These are phyloP conservation scores for Agrocybe chaxingu DNA, from an alignment of 768 basidiomycete species.

Conservation along the genomic window DNA sequence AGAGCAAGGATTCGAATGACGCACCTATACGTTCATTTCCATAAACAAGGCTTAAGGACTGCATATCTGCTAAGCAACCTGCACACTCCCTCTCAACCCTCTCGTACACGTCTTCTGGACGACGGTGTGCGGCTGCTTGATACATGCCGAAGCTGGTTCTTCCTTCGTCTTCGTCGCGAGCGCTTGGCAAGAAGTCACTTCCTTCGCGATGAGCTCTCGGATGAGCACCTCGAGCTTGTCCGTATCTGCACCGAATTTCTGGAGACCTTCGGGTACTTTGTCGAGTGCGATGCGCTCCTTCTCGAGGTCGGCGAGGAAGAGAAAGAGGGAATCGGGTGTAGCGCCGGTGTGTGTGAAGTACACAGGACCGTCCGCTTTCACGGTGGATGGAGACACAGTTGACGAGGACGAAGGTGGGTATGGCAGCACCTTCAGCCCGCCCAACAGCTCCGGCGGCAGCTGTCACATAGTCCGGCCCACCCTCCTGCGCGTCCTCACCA, in stretches of 20 bases:
- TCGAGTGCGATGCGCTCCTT: slow-evolving; percentile 25
- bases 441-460: slow-evolving; percentile 29
- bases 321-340: slow-evolving; percentile 10
- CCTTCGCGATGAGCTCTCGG: not conserved
- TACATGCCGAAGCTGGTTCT: too few relatives aligned
- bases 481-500: slow-evolving; percentile 22
- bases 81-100: too few relatives aligned
- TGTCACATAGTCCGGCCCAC: slow-evolving; percentile 31
- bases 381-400: slow-evolving; percentile 2
- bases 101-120: too few relatives aligned
- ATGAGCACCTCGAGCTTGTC: slow-evolving; percentile 22
- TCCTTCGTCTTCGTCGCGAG: too few relatives aligned
- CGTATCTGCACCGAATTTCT: slow-evolving; percentile 31
- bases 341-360: slow-evolving; percentile 11
- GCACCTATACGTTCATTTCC: too few relatives aligned
- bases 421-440: slow-evolving; percentile 16
- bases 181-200: too few relatives aligned
- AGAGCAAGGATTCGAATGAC: too few relatives aligned
- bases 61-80: too few relatives aligned
- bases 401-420: not conserved
- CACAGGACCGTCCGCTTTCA: slow-evolving; percentile 3
- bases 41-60: too few relatives aligned
- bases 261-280: slow-evolving; percentile 33
- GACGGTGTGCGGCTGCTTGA: too few relatives aligned
- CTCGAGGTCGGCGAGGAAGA: slow-evolving; percentile 20